Evolutionary conservation across 164 flowering plant genomes (phyloP), one percentile per base, ranked within the genome.

Genomic region (Macadamia tetraphylla): DNA sequence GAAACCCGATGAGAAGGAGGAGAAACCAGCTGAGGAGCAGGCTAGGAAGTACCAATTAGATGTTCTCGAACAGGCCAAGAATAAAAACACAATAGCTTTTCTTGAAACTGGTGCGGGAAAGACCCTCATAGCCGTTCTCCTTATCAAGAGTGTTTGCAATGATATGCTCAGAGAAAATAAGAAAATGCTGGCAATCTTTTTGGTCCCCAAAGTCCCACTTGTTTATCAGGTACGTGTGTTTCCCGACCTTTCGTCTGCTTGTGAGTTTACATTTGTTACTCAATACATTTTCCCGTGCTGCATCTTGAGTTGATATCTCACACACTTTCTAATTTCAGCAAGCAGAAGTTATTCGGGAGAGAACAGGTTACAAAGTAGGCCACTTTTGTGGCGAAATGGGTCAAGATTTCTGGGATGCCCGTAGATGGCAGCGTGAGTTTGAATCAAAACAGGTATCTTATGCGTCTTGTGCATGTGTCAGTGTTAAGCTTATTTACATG

Each of bases 331-430:
- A 40, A 65, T 73, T 77, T 73, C 86, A 94, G 99, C 99, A 94
- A 94, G 99, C 98, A 1, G 99, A 94, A 78, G 99, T 92, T 63
- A 92, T 94, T 72, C 90, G 94, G 4, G 92, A 87, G 71, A 83
- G 80, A 77, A 92, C 99, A 42, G 86, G 90, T 63, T 89, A 71
- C 68, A 85, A 79, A 71, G 98, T 94, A 6, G 99, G 99, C 15
- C 99, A 94, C 79, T 94, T 92, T 64, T 94, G 99, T 87, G 98
- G 99, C 67, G 99, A 94, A 71, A 94, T 94, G 99, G 97, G 99
- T 58, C 97, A 94, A 75, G 98, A 94, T 76, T 94, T 94, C 73
- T 94, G 99, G 99, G 99, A 94, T 87, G 87, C 93, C 52, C 81
- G 97, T 65, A 88, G 96, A 78, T 94, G 99, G 99, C 95, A 88